Percentiles rank a stretch among this genome's conserved stretches.
Conservation (phyloP, 208 protist species). For the Trypanosoma lewisi region DNA sequence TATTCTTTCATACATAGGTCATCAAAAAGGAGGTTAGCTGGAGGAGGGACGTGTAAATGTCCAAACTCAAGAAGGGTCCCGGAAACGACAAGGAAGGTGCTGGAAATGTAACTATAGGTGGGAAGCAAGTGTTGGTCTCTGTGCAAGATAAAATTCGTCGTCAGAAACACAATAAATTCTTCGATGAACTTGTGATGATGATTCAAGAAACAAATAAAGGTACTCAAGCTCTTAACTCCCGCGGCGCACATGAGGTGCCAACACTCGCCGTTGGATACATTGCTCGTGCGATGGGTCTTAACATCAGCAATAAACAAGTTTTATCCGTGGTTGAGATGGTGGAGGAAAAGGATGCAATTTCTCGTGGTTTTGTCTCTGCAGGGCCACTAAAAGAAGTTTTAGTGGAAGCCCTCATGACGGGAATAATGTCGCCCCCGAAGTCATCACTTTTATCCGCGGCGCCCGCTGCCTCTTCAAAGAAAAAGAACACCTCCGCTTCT, state of each 20-base stretch:
- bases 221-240: background rate
- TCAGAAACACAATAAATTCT: constrained; percentile 12
- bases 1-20: too few relatives aligned
- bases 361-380: constrained; percentile 55
- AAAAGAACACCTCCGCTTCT: background rate
- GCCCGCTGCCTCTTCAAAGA: constrained; percentile 13
- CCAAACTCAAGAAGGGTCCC: constrained; percentile 14
- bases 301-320: constrained; percentile 61
- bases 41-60: constrained; percentile 7
- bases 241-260: constrained; percentile 31
- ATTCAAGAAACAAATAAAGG: constrained; percentile 8
- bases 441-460: constrained; percentile 17
- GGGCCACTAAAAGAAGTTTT: constrained; percentile 46
- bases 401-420: constrained; percentile 77
- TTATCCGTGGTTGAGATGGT: constrained; percentile 65
- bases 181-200: constrained; percentile 24
- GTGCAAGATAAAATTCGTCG: constrained; percentile 21
- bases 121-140: constrained; percentile 17
- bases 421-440: constrained; percentile 49
- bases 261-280: constrained; percentile 76
- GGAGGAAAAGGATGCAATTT: constrained; percentile 56
- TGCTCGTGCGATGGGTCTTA: constrained; percentile 83
- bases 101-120: constrained; percentile 23
- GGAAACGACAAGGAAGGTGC: background rate
- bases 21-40: too few relatives aligned